phyloP scores from a whole-genome alignment of 2,329 filamentous ascomycete species.

The Beauveria bassiana region DNA sequence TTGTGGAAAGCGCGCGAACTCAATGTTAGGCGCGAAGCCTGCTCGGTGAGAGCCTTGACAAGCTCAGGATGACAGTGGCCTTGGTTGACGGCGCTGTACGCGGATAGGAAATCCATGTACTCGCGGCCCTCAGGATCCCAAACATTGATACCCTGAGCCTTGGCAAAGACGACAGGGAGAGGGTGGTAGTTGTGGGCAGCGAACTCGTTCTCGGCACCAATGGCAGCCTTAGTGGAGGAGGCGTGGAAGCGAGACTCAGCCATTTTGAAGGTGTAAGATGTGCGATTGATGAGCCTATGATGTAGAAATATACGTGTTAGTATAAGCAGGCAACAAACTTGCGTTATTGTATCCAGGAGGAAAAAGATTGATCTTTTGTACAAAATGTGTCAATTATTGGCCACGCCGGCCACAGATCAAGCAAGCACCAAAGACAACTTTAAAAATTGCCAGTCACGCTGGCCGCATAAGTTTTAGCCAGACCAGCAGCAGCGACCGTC shows the following conservation, averaged over 20 bases:
- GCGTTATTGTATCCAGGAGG: neutral
- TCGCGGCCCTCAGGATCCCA: constrained; percentile 96
- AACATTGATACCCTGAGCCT: constrained; percentile 76
- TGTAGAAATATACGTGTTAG: neutral
- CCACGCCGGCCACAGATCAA: no score
- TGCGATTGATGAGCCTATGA: neutral
- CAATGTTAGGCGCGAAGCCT: constrained; percentile 81
- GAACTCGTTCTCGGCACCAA: constrained; percentile 70
- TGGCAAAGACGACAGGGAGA: constrained; percentile 85
- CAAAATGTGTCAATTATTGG: neutral
- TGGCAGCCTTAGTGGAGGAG: constrained; percentile 69
- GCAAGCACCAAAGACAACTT: neutral
- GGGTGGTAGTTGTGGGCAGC: constrained; percentile 99
- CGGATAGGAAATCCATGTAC: constrained; percentile 96
- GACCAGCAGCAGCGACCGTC: neutral
- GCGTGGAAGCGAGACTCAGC: constrained; percentile 57
- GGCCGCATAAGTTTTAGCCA: neutral
- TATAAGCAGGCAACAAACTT: neutral
- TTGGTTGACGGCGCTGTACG: constrained; percentile 97
- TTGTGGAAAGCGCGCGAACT: constrained; percentile 97
- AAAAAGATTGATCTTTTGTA: neutral
- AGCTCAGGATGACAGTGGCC: constrained; percentile 97
- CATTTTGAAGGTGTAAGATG: constrained; percentile 32
- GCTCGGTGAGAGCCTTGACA: constrained; percentile 80
- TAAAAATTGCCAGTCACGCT: neutral